Percentiles rank a stretch among this genome's conserved stretches.
Evolutionary conservation across 768 basidiomycete genomes (phyloP).

Genomic region (Dacryopinax primogenitus): DNA sequence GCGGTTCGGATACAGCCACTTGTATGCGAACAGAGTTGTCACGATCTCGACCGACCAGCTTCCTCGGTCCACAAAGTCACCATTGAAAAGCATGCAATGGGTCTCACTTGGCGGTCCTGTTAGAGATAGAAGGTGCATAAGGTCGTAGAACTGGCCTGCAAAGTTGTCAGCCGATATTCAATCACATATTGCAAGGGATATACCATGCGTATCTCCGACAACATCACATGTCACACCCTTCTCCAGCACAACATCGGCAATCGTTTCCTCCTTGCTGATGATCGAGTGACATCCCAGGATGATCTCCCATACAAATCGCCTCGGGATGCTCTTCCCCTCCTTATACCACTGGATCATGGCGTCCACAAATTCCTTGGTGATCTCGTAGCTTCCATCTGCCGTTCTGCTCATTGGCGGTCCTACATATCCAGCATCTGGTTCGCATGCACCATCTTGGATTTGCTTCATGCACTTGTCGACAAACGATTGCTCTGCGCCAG

Average conservation of each 20-base stretch:
- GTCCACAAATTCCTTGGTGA: conserved; percentile 65
- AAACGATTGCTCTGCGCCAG: conserved; percentile 75
- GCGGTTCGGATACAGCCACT: conserved; percentile 85
- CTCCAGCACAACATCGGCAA: conserved; percentile 62
- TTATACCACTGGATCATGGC: conserved; percentile 89
- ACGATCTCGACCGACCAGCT: conserved; percentile 92
- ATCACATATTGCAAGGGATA: conserved; percentile 18
- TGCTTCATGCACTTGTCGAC: conserved; percentile 65
- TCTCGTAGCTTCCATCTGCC: conserved; percentile 45
- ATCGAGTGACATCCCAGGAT: conserved; percentile 68
- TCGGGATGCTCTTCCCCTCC: conserved; percentile 79
- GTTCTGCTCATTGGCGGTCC: conserved; percentile 52
- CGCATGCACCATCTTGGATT: conserved; percentile 70
- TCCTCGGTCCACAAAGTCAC: conserved; percentile 95
- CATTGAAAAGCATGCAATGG: conserved; percentile 84
- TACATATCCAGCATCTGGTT: conserved; percentile 55
- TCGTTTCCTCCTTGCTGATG: conserved; percentile 62
- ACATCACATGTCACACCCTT: conserved; percentile 80
- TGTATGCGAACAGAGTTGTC: conserved; percentile 84
- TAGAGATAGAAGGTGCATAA: conserved; percentile 72
- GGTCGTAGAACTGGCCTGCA: conserved; percentile 86
- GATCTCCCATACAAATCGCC: conserved; percentile 92
- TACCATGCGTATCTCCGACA: conserved; percentile 92
- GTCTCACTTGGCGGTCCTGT: conserved; percentile 74
- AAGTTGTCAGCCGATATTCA: background rate